Percentiles rank a stretch among this genome's conserved stretches.
These are phyloP conservation scores for Teratosphaeria pseudoeucalypti DNA, from an alignment of 2,329 filamentous ascomycete species.

Conservation along the genomic window DNA sequence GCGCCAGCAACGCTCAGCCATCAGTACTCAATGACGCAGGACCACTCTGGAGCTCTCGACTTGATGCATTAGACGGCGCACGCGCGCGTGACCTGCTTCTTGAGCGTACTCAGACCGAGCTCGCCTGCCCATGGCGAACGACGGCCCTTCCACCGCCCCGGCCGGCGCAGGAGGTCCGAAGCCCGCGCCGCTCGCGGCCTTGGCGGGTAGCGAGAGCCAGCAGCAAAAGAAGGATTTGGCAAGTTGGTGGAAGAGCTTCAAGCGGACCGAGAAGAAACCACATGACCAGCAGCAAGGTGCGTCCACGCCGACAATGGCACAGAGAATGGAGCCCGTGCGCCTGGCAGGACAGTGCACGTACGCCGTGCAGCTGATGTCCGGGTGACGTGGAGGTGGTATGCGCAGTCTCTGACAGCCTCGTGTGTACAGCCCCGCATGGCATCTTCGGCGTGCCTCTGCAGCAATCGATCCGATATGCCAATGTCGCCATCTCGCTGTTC, in stretches of 20 bases:
- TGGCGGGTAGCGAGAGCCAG: slow-evolving; percentile 47
- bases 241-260: slow-evolving; percentile 97
- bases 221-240: slow-evolving; percentile 80
- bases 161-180: slow-evolving; percentile 34
- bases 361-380: neutral
- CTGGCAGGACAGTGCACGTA: neutral
- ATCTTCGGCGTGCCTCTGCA: slow-evolving; percentile 93
- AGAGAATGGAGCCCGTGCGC: neutral
- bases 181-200: slow-evolving; percentile 37
- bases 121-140: slow-evolving; percentile 28
- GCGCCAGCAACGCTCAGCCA: neutral
- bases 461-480: slow-evolving; percentile 92
- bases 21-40: neutral
- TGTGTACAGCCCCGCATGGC: slow-evolving; percentile 44
- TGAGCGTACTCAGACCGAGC: neutral
- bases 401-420: neutral
- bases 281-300: slow-evolving; percentile 58
- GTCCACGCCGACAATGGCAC: slow-evolving; percentile 6
- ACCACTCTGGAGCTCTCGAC: neutral
- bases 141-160: slow-evolving; percentile 30
- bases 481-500: slow-evolving; percentile 92
- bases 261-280: slow-evolving; percentile 53
- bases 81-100: neutral
- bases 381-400: neutral
- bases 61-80: neutral